Conservation (phyloP, 164 flowering plant genomes). For the Nelumbo lutea region DNA sequence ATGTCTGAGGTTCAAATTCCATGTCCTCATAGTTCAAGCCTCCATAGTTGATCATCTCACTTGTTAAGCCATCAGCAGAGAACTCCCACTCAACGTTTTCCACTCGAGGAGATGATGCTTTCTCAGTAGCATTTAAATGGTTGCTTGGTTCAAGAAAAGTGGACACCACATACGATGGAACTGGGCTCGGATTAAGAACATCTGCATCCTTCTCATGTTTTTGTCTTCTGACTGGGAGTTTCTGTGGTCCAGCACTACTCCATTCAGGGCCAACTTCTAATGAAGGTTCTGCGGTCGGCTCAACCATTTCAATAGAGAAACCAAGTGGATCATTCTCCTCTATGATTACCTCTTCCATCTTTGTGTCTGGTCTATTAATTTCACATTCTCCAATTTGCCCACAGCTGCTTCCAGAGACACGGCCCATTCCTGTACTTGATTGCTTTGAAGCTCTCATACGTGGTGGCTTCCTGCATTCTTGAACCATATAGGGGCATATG, state of each 20-base stretch:
- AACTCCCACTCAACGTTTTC: slow-evolving; percentile 32
- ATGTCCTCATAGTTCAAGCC: slow-evolving; percentile 42
- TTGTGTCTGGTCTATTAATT: slow-evolving; percentile 21
- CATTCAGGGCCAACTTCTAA: slow-evolving; percentile 30
- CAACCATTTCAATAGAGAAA: slow-evolving; percentile 48
- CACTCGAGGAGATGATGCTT: slow-evolving; percentile 21
- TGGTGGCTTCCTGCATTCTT: slow-evolving; percentile 18
- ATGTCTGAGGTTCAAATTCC: slow-evolving; percentile 95
- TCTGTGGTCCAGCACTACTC: slow-evolving; percentile 36
- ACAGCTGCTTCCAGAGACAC: slow-evolving; percentile 20
- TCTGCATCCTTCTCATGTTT: slow-evolving; percentile 44
- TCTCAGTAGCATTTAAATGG: slow-evolving; percentile 8
- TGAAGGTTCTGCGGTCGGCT: slow-evolving; percentile 33
- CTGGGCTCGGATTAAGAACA: slow-evolving; percentile 9
- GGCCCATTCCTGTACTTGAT: slow-evolving; percentile 18
- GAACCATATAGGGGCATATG: slow-evolving; percentile 54
- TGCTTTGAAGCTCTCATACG: slow-evolving; percentile 27
- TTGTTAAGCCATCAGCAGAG: slow-evolving; percentile 24
- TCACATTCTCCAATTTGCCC: slow-evolving; percentile 25
- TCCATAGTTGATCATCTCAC: slow-evolving; percentile 38
- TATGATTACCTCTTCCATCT: slow-evolving; percentile 26
- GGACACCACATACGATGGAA: slow-evolving; percentile 21
- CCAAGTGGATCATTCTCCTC: slow-evolving; percentile 54
- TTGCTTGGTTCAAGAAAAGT: slow-evolving; percentile 18
- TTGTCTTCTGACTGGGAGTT: slow-evolving; percentile 75